These are phyloP conservation scores for Zymoseptoria tritici DNA, from an alignment of 2,329 filamentous ascomycete genomes.

Conservation along the genomic window DNA sequence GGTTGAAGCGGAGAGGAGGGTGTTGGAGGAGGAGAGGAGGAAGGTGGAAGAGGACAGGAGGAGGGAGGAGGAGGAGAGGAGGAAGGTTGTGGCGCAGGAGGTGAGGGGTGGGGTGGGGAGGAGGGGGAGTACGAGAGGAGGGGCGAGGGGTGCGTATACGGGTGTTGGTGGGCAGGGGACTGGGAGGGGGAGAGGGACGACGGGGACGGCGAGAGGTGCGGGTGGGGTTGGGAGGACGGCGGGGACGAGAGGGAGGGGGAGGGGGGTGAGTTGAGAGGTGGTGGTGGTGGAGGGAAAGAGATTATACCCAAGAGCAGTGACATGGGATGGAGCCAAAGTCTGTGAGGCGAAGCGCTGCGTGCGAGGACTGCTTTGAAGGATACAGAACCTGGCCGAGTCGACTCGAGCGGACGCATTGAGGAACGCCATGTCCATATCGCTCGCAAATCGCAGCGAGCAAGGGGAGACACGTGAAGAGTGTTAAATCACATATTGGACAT, in stretches of 20 bases:
- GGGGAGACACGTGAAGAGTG: not conserved
- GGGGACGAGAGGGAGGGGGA: constrained; percentile 27
- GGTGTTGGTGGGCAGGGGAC: constrained; percentile 36
- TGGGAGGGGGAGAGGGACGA: constrained; percentile 48
- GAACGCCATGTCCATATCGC: not conserved
- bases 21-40: constrained; percentile 69
- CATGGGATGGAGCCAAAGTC: no score
- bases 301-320: not conserved
- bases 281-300: not conserved
- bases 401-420: not conserved
- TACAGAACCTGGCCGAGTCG: no score
- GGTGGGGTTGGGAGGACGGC: constrained; percentile 33
- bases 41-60: constrained; percentile 53
- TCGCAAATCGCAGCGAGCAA: not conserved
- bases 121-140: constrained; percentile 25
- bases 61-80: constrained; percentile 47
- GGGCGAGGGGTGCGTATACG: constrained; percentile 33
- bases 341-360: no score
- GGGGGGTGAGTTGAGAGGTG: constrained; percentile 22
- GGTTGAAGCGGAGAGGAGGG: constrained; percentile 68
- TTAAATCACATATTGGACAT: not conserved
- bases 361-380: not conserved
- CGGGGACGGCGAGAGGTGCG: constrained; percentile 36
- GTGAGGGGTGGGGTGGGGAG: constrained; percentile 28
- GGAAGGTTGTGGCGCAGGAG: constrained; percentile 45